These are phyloP conservation scores for Fistulifera pelliculosa DNA, from an alignment of 108 stramenopile species.

Conservation along the genomic window DNA sequence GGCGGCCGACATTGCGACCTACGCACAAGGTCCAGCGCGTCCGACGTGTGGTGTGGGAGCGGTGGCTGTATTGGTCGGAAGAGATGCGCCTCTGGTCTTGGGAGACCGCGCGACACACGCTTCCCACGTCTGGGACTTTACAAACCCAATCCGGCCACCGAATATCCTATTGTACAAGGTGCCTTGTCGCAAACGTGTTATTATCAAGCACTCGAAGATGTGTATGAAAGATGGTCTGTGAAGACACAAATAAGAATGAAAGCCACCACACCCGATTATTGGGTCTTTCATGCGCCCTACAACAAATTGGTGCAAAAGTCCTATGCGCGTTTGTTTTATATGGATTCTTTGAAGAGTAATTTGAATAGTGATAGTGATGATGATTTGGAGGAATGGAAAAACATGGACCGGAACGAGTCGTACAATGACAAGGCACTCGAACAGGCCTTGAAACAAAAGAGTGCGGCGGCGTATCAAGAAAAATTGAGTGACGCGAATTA, in stretches of 20 bases:
- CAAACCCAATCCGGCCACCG: constrained; percentile 90
- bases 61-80: constrained; percentile 90
- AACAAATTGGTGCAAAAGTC: constrained; percentile 97
- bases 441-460: constrained; percentile 39
- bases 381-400: constrained; percentile 40
- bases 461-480: constrained; percentile 36
- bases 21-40: constrained; percentile 87
- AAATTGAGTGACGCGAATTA: constrained; percentile 59
- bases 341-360: constrained; percentile 72
- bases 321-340: constrained; percentile 77
- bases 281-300: constrained; percentile 97
- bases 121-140: constrained; percentile 93
- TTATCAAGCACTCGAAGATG: constrained; percentile 88
- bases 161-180: constrained; percentile 97
- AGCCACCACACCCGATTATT: constrained; percentile 76
- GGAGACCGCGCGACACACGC: constrained; percentile 86
- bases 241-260: constrained; percentile 31
- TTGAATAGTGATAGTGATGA: no score
- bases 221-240: constrained; percentile 73
- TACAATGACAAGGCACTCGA: constrained; percentile 73
- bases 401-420: constrained; percentile 78
- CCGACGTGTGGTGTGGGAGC: constrained; percentile 96
- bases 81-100: constrained; percentile 80
- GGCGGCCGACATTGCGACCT: constrained; percentile 91
- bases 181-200: constrained; percentile 90